Evolutionary conservation across 2,329 filamentous ascomycete genomes (phyloP), one percentile per base, ranked within the genome.

Genomic region (Fusarium illudens): DNA sequence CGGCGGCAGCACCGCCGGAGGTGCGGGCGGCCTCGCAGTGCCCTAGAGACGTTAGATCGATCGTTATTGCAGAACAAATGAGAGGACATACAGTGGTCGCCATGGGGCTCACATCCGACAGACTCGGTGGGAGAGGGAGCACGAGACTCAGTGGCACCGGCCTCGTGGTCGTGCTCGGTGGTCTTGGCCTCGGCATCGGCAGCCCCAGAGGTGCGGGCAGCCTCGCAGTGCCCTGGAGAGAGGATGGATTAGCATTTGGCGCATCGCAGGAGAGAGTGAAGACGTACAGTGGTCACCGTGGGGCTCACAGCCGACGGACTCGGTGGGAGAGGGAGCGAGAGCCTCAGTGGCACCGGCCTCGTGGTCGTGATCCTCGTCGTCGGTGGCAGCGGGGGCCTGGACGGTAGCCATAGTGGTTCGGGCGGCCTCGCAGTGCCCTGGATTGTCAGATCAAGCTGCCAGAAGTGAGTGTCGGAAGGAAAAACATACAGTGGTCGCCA

Each of bases 61-160:
- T 15, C 19, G n/a, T 2, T 15, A 8, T 32, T 15, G 2, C 1
- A 3, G 7, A 20, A 33, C 54, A 3, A 3, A 3, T 11, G 10
- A 15, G 6, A 6, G 4, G 6, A 58, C 37, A 6, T 50, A 64
- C 62, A 73, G 62, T 73, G 71, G 44, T 71, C 71, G 1, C 70
- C 70, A 13, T 73, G 71, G 37, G 68, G 58, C 7, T 70, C 68
- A 10, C 71, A 73, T 9, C 71, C 71, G 12, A 64, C 56, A 2
- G 71, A 73, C 66, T 73, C 71, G 44, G 71, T 74, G 5, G 71
- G 71, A 33, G 63, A 68, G 5, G 71, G 61, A 9, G 34, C 37
- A 0, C 39, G 48, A 3, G 60, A 48, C 15, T 53, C 50, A 4
- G 65, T 62, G 30, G n/a, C 29, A 15, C 29, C 46, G 29, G 46